Evolutionary conservation across 78 protist species (phyloP), one percentile per base, ranked within the genome.

Genomic region (Dictyostelium intermedium): DNA sequence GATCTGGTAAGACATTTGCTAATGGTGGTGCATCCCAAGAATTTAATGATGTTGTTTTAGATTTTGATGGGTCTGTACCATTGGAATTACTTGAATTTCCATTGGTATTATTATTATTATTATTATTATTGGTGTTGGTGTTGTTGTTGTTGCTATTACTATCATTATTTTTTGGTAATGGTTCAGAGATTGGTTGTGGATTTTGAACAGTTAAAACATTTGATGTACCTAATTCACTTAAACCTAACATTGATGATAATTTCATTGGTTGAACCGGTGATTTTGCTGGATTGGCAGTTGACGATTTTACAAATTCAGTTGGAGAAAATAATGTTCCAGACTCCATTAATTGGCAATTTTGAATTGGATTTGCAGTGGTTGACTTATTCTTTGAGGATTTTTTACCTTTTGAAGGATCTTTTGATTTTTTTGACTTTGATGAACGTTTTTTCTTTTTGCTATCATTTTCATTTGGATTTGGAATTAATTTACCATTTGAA

Each of bases 261-360:
- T 43, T 80, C 14, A 77, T 41, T 23, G 56, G 56, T 20, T 32
- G 63, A 20, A 82, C 50, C 43, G 89, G 89, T 66, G 89, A 35
- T 66, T 60, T 60, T n/a, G 80, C 0, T 13, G 47, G 37, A 23
- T 35, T 60, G 1, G 20, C 72, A 14, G 69, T 41, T 13, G 37
- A 23, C 1, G 85, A 74, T 61, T 87, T 87, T 23, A 87, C 93
- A 87, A 87, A 87, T 41, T 87, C 93, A 11, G 93, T 87, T 32
- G 93, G 93, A 41, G 86, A 79, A n/a, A 87, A 87, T 70, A 87
- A 27, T 13, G 56, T 43, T 5, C 60, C 86, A 14, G n/a, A 13
- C 2, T 82, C 47, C 47, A 23, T 30, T 45, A 34, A 25, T 32
- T 45, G 41, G 47, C 39, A 14, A 13, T 79, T 25, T 23, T 13